Percentiles rank a stretch among this genome's conserved stretches.
Evolutionary conservation across 2,329 filamentous ascomycete genomes (phyloP).

Genomic region (Verticillium longisporum): DNA sequence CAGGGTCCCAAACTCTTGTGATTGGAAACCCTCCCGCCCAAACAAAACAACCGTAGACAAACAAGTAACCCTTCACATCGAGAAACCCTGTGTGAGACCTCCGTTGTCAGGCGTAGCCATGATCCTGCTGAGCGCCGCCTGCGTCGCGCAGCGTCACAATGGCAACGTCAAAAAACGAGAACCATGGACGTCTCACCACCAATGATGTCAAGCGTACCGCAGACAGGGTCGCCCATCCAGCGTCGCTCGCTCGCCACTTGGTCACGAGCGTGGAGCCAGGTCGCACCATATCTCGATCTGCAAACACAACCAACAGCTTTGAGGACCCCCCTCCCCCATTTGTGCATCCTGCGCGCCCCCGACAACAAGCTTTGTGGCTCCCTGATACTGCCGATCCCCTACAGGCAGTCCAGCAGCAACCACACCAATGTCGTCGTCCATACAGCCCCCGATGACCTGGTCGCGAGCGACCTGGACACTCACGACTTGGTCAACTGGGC

Average conservation of each 20-base stretch:
- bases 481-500: no score
- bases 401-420: neutral
- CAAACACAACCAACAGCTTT: neutral
- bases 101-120: no score
- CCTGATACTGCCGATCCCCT: neutral
- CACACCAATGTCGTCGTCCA: no score
- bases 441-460: no score
- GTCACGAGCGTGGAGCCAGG: neutral
- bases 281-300: neutral
- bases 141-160: neutral
- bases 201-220: neutral
- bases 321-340: no score
- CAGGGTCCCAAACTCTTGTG: no score
- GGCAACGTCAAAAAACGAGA: neutral
- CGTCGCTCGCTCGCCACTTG: neutral
- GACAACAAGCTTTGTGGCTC: neutral
- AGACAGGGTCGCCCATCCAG: neutral
- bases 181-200: neutral
- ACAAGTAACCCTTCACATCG: neutral
- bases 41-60: neutral
- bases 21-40: neutral
- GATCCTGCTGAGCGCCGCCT: neutral
- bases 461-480: no score
- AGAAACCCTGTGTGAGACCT: neutral
- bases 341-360: neutral